Evolutionary conservation across 371 early-diverging fungal genomes (phyloP), one percentile per base, ranked within the genome.

Genomic region (Mucor circinelloides): DNA sequence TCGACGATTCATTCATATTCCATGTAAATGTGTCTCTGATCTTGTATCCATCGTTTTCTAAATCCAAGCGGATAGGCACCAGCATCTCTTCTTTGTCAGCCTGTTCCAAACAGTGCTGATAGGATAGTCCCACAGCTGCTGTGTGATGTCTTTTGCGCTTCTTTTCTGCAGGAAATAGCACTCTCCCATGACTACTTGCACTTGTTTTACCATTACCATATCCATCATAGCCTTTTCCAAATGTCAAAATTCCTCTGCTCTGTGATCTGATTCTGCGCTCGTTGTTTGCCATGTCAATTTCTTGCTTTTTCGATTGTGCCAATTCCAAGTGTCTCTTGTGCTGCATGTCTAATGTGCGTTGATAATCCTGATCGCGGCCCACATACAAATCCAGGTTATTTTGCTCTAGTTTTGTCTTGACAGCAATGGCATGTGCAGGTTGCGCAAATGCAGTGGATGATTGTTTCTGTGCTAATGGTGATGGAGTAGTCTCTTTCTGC

Each of bases 1-100:
- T 63, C 8, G 60, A 58, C 6, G 64, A 50, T 36, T 71, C 94
- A 71, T 95, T 91, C 54, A 94, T 74, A 69, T 97, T 97, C 98
- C 98, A 98, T 13, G 93, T 92, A 76, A 98, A 96, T 6, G 88
- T 84, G 69, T 98, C 98, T 30, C 91, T 87, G 36, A 97, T 73
- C 67, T 89, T 91, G 72, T 89, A 86, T 36, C 93, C 94, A 48
- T 96, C 96, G 6, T 93, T 77, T 61, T 98, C 98, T 63, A 97
- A 70, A 69, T 97, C 97, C 7, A 98, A 66, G 21, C 92, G 87
- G 38, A 98, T 94, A 2, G 98, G 97, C 0, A 96, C 91, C 50
- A 97, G 67, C 17, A 73, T 75, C 67, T 92, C 93, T 57, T 86
- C 87, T 64, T 85, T 79, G 30, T 82, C 68, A 4, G 88, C 83